Conservation (phyloP, 2,329 filamentous ascomycete genomes). For the Eurotiales sp. region DNA sequence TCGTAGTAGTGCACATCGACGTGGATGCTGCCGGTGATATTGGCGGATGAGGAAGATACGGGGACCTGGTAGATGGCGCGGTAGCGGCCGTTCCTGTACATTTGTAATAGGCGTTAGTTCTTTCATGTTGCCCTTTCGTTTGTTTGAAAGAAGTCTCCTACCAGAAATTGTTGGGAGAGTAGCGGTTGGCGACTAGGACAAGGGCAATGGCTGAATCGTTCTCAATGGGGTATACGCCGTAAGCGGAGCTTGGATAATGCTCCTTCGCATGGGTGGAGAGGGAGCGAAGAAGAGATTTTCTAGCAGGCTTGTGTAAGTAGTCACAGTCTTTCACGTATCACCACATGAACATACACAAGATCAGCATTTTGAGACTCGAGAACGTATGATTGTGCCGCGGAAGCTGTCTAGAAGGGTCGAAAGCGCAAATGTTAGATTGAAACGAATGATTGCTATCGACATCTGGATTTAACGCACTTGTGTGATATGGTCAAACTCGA, state of each 20-base stretch:
- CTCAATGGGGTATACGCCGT: conserved; percentile 77
- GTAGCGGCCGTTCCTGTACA: conserved; percentile 93
- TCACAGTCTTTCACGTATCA: not conserved
- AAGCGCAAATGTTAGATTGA: not conserved
- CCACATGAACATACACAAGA: conserved; percentile 63
- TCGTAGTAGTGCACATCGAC: conserved; percentile 99
- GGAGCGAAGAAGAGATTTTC: conserved; percentile 77
- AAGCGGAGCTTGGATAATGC: conserved; percentile 79
- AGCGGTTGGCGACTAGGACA: conserved; percentile 89
- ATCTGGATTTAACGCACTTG: conserved; percentile 51
- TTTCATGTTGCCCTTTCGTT: too few species aligned
- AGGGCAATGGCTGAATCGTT: conserved; percentile 73
- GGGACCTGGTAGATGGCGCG: conserved; percentile 80
- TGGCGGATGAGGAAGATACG: conserved; percentile 55
- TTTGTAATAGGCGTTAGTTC: too few species aligned
- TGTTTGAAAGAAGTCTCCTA: conserved; percentile 37
- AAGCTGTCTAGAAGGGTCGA: conserved; percentile 72
- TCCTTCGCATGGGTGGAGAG: conserved; percentile 74
- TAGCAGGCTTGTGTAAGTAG: not conserved
- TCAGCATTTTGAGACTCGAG: conserved; percentile 73
- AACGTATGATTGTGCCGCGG: conserved; percentile 71
- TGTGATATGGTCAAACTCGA: conserved; percentile 78
- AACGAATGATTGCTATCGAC: not conserved
- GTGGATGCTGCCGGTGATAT: conserved; percentile 74
- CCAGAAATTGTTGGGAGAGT: conserved; percentile 98